Percentiles rank a stretch among this genome's conserved stretches.
phyloP scores from a whole-genome alignment of 75 land plant genomes.

The Azolla pinnata region DNA sequence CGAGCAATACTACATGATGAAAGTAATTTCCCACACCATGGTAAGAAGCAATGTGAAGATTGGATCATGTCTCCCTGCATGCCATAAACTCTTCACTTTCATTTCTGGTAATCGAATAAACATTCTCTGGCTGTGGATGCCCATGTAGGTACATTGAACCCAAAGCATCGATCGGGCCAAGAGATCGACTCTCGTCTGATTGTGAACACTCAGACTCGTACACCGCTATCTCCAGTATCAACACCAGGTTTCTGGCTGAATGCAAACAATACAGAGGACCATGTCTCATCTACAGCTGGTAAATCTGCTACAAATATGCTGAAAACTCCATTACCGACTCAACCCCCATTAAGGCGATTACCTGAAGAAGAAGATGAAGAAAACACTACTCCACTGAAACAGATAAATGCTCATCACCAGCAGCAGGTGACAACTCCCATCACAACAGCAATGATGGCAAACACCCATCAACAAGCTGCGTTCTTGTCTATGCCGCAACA shows the following conservation, averaged over 20 bases:
- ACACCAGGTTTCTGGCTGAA: neutral
- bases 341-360: neutral
- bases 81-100: too few species aligned
- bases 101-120: too few species aligned
- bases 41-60: too few species aligned
- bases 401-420: neutral
- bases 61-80: too few species aligned
- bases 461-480: neutral
- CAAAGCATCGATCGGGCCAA: too few species aligned
- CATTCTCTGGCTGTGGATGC: too few species aligned
- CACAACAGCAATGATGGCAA: neutral
- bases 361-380: neutral
- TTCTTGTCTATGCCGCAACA: neutral
- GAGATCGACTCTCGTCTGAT: too few species aligned
- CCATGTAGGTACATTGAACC: too few species aligned
- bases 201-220: too few species aligned
- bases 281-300: neutral
- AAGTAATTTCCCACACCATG: too few species aligned
- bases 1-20: neutral
- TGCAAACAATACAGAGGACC: conserved; percentile 1
- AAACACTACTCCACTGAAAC: neutral
- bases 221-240: neutral
- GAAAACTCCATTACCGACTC: neutral
- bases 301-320: neutral
- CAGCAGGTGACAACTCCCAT: neutral